Percentiles rank a stretch among this genome's conserved stretches.
Conservation (phyloP, 148 eudicot species). For the Silene conica region DNA sequence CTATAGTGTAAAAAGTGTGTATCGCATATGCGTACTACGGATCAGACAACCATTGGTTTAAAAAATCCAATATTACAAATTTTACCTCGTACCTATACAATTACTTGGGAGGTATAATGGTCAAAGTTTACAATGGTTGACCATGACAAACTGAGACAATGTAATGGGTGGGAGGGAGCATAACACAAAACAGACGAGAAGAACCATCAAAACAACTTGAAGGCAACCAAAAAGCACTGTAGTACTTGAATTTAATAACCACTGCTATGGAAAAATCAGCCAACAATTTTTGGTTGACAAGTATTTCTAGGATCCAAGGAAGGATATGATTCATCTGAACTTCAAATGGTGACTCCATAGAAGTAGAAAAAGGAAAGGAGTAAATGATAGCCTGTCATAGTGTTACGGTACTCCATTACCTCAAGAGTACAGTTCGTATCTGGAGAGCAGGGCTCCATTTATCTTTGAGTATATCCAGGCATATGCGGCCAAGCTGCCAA, state of each 20-base stretch:
- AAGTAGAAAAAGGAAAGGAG: neutral
- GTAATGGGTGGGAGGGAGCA: neutral
- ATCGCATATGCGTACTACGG: no score
- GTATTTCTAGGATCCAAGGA: neutral
- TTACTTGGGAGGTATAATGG: neutral
- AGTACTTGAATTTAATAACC: neutral
- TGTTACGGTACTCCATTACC: neutral
- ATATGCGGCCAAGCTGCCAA: conserved; percentile 92
- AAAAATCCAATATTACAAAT: neutral
- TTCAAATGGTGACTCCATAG: neutral
- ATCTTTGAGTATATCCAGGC: conserved; percentile 97
- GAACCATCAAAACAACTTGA: neutral
- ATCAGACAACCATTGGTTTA: no score
- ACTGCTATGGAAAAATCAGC: neutral
- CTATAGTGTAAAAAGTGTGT: no score
- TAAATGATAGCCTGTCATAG: neutral
- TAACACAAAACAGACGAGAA: neutral
- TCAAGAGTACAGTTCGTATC: conserved; percentile 78
- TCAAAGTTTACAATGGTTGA: neutral
- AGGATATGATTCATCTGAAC: no score
- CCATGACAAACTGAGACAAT: neutral
- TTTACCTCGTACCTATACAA: neutral
- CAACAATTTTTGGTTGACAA: neutral
- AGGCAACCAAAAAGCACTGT: neutral
- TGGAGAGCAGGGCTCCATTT: conserved; percentile 99